Conservation (phyloP, 106 monocot species). For the Apostasia shenzhenica region DNA sequence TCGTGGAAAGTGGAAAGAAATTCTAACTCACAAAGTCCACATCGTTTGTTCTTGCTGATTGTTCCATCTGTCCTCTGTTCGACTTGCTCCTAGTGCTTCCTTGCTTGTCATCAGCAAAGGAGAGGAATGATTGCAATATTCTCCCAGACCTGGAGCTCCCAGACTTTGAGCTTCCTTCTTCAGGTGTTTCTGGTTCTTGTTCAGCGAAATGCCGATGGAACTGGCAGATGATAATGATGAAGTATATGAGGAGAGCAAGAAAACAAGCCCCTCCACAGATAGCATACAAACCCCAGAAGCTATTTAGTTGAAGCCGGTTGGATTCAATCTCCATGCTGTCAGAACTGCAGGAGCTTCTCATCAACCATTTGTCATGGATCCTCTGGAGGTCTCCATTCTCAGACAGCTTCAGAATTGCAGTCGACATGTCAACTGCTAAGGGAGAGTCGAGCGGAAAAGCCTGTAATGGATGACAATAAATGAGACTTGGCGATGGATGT, state of each 20-base stretch:
- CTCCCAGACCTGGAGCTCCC: constrained; percentile 1
- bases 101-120: constrained; percentile 43
- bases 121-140: constrained; percentile 34
- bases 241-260: constrained; percentile 45
- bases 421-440: constrained; percentile 69
- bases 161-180: constrained; percentile 16
- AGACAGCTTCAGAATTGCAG: constrained; percentile 68
- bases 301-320: constrained; percentile 38
- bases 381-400: constrained; percentile 83
- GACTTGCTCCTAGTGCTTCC: constrained; percentile 21
- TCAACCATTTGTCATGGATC: constrained; percentile 76
- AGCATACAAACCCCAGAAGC: constrained; percentile 67
- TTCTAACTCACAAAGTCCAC: constrained; percentile 12
- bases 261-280: constrained; percentile 64
- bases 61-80: constrained; percentile 9
- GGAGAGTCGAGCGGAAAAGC: constrained; percentile 73
- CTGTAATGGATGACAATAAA: constrained; percentile 4
- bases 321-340: constrained; percentile 35
- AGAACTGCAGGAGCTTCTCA: constrained; percentile 25
- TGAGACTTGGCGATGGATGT: too few species aligned
- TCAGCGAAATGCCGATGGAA: constrained; percentile 25
- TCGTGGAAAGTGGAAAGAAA: neutral
- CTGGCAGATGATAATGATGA: constrained; percentile 27
- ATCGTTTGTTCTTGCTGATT: neutral
- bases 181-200: constrained; percentile 9